phyloP scores from a whole-genome alignment of 805 yeast species.

The Priceomyces fermenticarens region DNA sequence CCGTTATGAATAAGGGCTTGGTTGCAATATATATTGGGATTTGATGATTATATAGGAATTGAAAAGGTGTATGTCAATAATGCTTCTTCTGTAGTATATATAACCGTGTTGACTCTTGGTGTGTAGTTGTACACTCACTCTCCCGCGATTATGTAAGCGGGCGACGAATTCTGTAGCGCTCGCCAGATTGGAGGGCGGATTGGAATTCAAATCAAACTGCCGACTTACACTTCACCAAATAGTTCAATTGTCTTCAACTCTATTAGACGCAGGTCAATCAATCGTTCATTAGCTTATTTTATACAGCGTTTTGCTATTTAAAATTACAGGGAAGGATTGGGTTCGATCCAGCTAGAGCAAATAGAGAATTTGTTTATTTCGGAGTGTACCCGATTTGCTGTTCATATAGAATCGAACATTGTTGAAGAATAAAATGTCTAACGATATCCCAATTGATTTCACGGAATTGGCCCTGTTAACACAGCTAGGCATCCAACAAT shows the following conservation, averaged over 20 bases:
- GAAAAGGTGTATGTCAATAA: too few relatives aligned
- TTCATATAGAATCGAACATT: slow-evolving; percentile 2
- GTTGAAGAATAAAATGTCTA: slow-evolving; percentile 15
- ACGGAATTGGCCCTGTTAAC: slow-evolving; percentile 92
- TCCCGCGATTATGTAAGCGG: slow-evolving; percentile 1
- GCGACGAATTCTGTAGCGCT: slow-evolving; percentile 2
- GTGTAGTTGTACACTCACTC: not conserved
- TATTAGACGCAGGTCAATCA: slow-evolving; percentile 3
- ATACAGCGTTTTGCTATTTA: slow-evolving; percentile 1
- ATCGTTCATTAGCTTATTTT: slow-evolving; percentile 2
- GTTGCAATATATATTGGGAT: not conserved
- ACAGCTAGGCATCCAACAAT: slow-evolving; percentile 78
- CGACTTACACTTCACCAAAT: not conserved
- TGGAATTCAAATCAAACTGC: slow-evolving; percentile 1
- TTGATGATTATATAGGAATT: too few relatives aligned
- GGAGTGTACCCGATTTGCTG: slow-evolving; percentile 3
- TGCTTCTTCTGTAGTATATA: too few relatives aligned
- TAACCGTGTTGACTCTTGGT: too few relatives aligned
- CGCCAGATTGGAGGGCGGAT: slow-evolving; percentile 5
- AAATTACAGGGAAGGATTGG: not conserved
- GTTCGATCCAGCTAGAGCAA: slow-evolving; percentile 1
- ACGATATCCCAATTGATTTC: slow-evolving; percentile 92
- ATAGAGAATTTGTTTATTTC: slow-evolving; percentile 1
- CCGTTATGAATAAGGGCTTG: slow-evolving; percentile 29
- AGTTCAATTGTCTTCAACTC: slow-evolving; percentile 2